Conservation (phyloP, 1,284 basidiomycete genomes). For the Trichosporon coremiiforme region DNA sequence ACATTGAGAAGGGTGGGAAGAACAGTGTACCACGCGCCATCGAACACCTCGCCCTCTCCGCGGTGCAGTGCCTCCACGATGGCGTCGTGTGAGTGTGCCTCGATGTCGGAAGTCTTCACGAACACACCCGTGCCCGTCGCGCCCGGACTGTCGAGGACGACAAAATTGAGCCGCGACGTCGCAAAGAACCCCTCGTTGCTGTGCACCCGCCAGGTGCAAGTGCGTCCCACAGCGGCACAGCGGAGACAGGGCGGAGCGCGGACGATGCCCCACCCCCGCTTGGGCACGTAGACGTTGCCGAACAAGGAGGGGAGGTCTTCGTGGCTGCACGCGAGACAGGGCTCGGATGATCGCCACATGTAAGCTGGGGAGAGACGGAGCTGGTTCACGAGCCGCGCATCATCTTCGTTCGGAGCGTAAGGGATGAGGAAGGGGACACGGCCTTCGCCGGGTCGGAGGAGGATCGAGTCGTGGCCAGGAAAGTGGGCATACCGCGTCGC, state of each 20-base stretch:
- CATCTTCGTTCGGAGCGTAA: neutral
- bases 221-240: neutral
- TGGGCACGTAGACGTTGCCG: neutral
- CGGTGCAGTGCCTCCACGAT: neutral
- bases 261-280: neutral
- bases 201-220: neutral
- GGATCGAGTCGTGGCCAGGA: neutral
- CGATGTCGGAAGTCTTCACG: neutral
- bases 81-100: neutral
- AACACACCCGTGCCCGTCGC: neutral
- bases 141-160: neutral
- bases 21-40: neutral
- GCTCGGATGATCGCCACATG: neutral
- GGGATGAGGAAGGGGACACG: slow-evolving; percentile 2
- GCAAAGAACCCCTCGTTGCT: neutral
- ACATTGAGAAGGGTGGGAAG: neutral
- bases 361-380: neutral
- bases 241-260: neutral
- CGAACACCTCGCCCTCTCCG: neutral
- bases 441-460: neutral
- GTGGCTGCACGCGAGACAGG: neutral
- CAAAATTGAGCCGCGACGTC: neutral
- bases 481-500: neutral
- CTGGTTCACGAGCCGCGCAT: neutral
- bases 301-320: neutral